These are phyloP conservation scores for Trichoderma sp. DNA, from an alignment of 2,329 filamentous ascomycete species.

Conservation along the genomic window DNA sequence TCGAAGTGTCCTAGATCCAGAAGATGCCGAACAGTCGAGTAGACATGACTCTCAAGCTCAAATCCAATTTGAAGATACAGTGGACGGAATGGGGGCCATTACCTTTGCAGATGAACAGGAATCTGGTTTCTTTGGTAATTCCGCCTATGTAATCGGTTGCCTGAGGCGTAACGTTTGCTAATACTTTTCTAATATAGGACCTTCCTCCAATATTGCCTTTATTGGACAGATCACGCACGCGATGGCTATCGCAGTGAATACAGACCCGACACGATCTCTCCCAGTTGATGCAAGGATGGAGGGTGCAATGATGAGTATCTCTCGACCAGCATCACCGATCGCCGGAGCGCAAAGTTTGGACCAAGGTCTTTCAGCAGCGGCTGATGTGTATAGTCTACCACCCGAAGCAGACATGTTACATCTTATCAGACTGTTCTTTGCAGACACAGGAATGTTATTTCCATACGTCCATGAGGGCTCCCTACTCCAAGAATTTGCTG, in stretches of 20 bases:
- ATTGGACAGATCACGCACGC: conserved; percentile 5
- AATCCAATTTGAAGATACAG: background rate
- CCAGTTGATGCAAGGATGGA: background rate
- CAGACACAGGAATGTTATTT: conserved; percentile 11
- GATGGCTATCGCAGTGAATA: background rate
- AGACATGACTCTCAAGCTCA: background rate
- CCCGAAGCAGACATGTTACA: background rate
- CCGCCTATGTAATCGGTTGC: background rate
- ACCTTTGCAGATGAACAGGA: conserved; percentile 8
- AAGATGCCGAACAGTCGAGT: background rate
- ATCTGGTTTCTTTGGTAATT: conserved; percentile 9
- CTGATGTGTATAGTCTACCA: background rate
- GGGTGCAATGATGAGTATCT: conserved; percentile 2
- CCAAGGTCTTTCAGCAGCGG: background rate
- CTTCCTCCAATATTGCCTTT: conserved; percentile 8
- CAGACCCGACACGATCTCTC: background rate
- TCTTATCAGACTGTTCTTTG: conserved; percentile 5
- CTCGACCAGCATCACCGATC: conserved; percentile 3
- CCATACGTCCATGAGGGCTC: conserved; percentile 9
- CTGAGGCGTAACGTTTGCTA: background rate
- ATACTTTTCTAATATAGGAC: background rate
- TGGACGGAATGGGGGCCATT: conserved; percentile 10
- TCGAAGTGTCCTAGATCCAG: background rate
- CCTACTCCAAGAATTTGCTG: background rate
- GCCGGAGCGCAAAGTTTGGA: background rate